These are phyloP conservation scores for Schizopora paradoxa DNA, from an alignment of 1,284 basidiomycete genomes.

Conservation along the genomic window DNA sequence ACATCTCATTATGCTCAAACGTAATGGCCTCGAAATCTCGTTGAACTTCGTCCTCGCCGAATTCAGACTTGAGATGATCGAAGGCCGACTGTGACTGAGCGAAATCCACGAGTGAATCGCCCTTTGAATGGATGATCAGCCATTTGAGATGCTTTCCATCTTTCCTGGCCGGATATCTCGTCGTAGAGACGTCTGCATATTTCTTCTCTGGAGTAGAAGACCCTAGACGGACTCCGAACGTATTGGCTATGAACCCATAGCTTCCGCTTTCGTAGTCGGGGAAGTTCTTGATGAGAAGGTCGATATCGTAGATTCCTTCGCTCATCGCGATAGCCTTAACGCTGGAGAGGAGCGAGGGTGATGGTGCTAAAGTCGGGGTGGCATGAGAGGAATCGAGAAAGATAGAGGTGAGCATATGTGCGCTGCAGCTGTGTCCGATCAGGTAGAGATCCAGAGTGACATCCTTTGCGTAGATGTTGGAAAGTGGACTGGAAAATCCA, in stretches of 20 bases:
- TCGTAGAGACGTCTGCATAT: conserved; percentile 46
- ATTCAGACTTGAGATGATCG: too few relatives aligned
- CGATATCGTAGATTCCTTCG: conserved; percentile 73
- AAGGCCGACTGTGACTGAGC: conserved; percentile 57
- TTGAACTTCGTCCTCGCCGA: conserved; percentile 30
- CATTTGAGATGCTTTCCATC: conserved; percentile 42
- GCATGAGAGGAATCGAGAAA: conserved; percentile 48
- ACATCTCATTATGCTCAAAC: conserved; percentile 53
- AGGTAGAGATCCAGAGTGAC: conserved; percentile 45
- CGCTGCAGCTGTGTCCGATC: conserved; percentile 73
- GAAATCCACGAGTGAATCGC: conserved; percentile 63
- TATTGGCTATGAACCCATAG: conserved; percentile 63
- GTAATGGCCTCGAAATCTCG: conserved; percentile 41
- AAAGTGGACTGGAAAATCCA: conserved; percentile 35
- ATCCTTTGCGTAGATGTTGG: conserved; percentile 31
- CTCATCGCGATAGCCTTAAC: conserved; percentile 55
- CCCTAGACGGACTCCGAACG: conserved; percentile 53
- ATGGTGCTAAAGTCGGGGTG: conserved; percentile 41
- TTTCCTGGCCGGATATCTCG: conserved; percentile 34
- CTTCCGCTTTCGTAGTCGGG: conserved; percentile 53
- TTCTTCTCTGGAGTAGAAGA: too few relatives aligned
- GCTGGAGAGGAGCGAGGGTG: conserved; percentile 39
- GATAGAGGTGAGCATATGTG: conserved; percentile 72
- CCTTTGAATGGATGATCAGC: conserved; percentile 68
- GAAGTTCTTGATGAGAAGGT: conserved; percentile 53